phyloP scores from a whole-genome alignment of 257 asterid genomes.

The Schizonepeta tenuifolia region DNA sequence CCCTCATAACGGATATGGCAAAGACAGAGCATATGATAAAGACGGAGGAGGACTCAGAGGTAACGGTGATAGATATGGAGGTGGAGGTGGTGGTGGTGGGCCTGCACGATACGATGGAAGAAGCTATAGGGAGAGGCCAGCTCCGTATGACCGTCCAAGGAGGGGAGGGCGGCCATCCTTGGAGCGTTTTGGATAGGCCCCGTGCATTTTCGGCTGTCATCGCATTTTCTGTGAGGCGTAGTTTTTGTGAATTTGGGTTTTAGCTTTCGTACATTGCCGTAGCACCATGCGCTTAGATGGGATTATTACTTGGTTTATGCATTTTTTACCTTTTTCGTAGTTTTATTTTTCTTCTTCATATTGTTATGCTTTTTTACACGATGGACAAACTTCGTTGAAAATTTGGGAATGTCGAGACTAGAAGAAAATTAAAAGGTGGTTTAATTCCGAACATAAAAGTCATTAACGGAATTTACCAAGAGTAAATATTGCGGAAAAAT shows the following conservation, averaged over 20 bases:
- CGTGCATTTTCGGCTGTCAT: constrained; percentile 5
- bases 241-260: constrained; percentile 27
- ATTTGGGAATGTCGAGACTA: too few species aligned
- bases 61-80: constrained; percentile 56
- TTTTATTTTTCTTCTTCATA: not conserved
- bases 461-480: too few species aligned
- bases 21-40: constrained; percentile 61
- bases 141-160: constrained; percentile 85
- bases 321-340: not conserved
- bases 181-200: constrained; percentile 58
- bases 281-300: not conserved
- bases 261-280: constrained; percentile 4
- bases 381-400: too few species aligned
- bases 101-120: constrained; percentile 79
- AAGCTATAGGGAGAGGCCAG: constrained; percentile 67
- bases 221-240: not conserved
- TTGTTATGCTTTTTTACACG: not conserved
- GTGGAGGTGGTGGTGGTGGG: constrained; percentile 52
- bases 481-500: too few species aligned
- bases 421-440: too few species aligned
- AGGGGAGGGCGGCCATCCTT: constrained; percentile 74
- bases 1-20: constrained; percentile 67
- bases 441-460: too few species aligned
- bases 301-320: constrained; percentile 5
- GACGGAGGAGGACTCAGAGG: constrained; percentile 72